A percentile compares a stretch with the other conserved stretches of the same genome.
Conservation (phyloP, 1,139 yeast species). For the Barnettozyma hawaiiensis region DNA sequence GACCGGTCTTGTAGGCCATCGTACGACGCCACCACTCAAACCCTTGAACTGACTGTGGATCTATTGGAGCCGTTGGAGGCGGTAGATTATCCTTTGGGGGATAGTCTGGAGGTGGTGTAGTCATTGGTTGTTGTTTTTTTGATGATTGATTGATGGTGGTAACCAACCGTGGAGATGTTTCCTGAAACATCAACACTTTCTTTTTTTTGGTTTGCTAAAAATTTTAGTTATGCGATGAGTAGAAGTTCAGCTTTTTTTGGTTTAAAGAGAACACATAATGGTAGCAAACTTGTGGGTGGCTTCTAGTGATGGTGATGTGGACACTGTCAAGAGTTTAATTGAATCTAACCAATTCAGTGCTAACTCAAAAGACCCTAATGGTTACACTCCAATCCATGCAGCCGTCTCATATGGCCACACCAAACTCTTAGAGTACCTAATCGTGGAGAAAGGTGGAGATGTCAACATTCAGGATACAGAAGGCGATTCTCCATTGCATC, state of each 20-base stretch:
- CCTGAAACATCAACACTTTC: not conserved
- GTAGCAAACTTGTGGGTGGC: conserved; percentile 86
- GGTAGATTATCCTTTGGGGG: conserved; percentile 8
- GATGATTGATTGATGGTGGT: not conserved
- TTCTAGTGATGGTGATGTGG: conserved; percentile 75
- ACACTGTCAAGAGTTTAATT: conserved; percentile 52
- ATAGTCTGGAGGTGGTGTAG: conserved; percentile 3
- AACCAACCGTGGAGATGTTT: not conserved
- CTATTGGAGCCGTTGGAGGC: conserved; percentile 10
- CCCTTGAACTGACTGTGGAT: conserved; percentile 30
- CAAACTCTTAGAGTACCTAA: conserved; percentile 56
- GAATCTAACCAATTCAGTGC: conserved; percentile 50
- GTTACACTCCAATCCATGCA: conserved; percentile 94
- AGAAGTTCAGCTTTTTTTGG: too few relatives aligned
- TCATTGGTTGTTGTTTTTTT: conserved; percentile 7
- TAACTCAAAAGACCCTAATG: conserved; percentile 80
- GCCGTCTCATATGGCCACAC: conserved; percentile 89
- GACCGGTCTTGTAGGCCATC: conserved; percentile 65
- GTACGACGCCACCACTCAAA: conserved; percentile 84
- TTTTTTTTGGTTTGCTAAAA: not conserved
- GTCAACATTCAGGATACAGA: conserved; percentile 78
- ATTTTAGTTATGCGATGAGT: not conserved
- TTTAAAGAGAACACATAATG: conserved; percentile 28
- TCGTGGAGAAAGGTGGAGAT: conserved; percentile 66
- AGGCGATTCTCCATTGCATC: conserved; percentile 95